phyloP scores from a whole-genome alignment of 1,284 basidiomycete species.

The Ceratobasidium sp. region DNA sequence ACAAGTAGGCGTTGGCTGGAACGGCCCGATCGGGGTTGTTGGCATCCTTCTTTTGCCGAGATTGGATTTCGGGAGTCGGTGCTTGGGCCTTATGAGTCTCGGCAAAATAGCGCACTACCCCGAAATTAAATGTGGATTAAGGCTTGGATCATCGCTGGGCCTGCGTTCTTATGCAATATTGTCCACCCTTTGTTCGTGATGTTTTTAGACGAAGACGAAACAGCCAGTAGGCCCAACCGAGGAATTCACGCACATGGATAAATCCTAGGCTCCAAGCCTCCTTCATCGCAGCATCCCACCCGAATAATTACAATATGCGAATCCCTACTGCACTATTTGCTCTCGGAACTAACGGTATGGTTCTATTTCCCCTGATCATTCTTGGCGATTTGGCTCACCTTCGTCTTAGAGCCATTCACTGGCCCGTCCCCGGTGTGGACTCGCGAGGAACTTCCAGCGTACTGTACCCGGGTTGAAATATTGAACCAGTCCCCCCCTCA shows the following conservation, averaged over 20 bases:
- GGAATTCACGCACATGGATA: not conserved
- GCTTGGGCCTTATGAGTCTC: not conserved
- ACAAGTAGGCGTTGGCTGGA: too few species aligned
- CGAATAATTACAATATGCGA: not conserved
- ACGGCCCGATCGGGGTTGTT: not conserved
- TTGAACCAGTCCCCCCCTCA: not conserved
- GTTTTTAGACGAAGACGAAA: not conserved
- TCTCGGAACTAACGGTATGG: not conserved
- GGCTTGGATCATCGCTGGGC: conserved; percentile 1
- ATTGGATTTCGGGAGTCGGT: not conserved
- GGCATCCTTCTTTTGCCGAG: not conserved
- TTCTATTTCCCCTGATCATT: not conserved
- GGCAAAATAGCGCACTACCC: not conserved
- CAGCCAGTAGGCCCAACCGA: not conserved
- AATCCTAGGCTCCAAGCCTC: not conserved
- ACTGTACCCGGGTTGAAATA: conserved; percentile 13
- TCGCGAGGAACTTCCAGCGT: conserved; percentile 3
- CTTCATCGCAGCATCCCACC: too few species aligned
- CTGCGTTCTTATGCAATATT: too few species aligned
- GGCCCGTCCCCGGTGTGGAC: not conserved
- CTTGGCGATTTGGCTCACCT: not conserved
- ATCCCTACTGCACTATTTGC: not conserved
- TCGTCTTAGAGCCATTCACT: not conserved
- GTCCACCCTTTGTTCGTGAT: too few species aligned
- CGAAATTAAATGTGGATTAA: not conserved